Evolutionary conservation across 345 rosid genomes (phyloP), one percentile per base, ranked within the genome.

Genomic region (Excoecaria agallocha): DNA sequence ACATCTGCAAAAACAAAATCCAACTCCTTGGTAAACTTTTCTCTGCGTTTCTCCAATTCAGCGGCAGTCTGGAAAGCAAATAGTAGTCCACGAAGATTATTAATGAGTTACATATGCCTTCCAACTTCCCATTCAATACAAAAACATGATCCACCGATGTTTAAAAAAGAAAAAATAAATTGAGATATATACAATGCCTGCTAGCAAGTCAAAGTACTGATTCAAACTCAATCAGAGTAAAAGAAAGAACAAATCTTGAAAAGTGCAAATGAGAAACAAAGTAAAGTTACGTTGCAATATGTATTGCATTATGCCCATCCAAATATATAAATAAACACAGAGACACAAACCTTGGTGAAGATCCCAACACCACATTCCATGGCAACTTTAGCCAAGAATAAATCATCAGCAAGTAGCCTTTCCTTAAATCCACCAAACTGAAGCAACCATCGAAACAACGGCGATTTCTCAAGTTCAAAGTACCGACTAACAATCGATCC

Each of bases 291-390:
- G 10, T 43, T 43, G 48, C 48, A 43, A 4, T 10, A 43, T 43
- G 6, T 43, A 43, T 43, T 43, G 48, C 48, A 43, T 43, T 6
- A 43, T 43, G 48, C 46, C 9, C 9, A 43, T 4, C 46, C 46
- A 43, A 5, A 43, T 5, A 43, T 43, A 51, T 20, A 6, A 1
- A 17, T 19, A 9, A 19, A 55, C 24, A 55, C 8, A 19, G 8
- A 19, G 24, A 24, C 8, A 68, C 64, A 59, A 72, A 85, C 94
- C 91, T 90, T 90, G 43, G 89, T 88, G 83, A 90, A 90, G 76
- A 90, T 79, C 30, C 94, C 94, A 58, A 90, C 90, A 30, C 94
- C 92, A 73, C 92, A 88, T 75, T 90, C 94, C 4, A 88, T 88
- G 46, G 79, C 92, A 70, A 90, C 90, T 78, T 90, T 90, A 24